Base-by-base conservation (phyloP, 1,139 yeast species). In the Candida glucosophila region DNA sequence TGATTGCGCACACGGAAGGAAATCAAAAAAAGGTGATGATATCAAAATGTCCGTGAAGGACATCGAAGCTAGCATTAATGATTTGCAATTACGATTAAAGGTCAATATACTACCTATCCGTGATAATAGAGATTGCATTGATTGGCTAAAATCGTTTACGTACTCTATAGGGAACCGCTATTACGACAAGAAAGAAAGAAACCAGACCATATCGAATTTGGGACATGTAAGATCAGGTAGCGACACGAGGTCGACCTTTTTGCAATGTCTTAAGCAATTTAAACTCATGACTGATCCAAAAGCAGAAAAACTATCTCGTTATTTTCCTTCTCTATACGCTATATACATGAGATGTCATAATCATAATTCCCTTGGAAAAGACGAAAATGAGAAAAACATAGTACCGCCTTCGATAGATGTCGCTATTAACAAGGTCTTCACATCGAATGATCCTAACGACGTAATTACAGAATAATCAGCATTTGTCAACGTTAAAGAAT, bases 81-180 rank as follows among this genome's bases (percentile, higher is more conserved):
- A 47, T 18, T 30, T 47, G 2, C 68, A 62, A 35, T 37, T 57
- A 6, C 38, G 41, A 6, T 29, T 49, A 13, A 58, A 59, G 3
- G 46, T 67, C 17, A 72, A 70, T 30, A 45, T 72, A 2, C 70
- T 73, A 35, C 61, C 69, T 0, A 56, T 70, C 2, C 58, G 60
- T 29, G 59, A 67, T 3, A 37, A 47, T 12, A 48, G 52, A 14
- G 86, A 78, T 28, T 58, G 72, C 8, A 31, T 65, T 2, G 60
- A 57, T 7, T 73, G 82, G 75, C 41, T 77, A 13, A 60, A 57
- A 22, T 65, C 77, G 9, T 64, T 76, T 35, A 58, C 80, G 0
- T 67, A 73, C 37, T 61, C 83, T 1, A 60, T 77, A 6, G 66
- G 76, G 0, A 47, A 55, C 15, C 55, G 71, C 5, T 41, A 73